These are phyloP conservation scores for Sanguinoderma infundibulare DNA, from an alignment of 1,284 basidiomycete genomes.

Conservation along the genomic window DNA sequence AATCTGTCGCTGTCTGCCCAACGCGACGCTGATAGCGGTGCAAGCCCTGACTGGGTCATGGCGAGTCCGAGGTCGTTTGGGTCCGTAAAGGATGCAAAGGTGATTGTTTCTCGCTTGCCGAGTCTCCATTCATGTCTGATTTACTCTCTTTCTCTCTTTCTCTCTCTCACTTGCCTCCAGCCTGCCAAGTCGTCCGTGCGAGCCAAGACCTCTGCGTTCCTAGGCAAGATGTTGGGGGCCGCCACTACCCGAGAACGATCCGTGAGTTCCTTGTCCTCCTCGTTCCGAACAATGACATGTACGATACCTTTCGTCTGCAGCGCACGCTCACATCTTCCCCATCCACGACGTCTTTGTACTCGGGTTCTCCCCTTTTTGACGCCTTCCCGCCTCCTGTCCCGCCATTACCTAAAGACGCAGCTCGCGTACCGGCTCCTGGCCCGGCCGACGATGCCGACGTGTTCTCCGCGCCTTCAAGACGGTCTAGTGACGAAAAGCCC, in stretches of 20 bases:
- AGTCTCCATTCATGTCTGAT: neutral
- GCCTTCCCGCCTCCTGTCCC: conserved; percentile 73
- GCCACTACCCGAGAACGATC: conserved; percentile 68
- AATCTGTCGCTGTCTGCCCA: conserved; percentile 19
- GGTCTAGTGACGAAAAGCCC: conserved; percentile 50
- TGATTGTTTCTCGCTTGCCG: conserved; percentile 44
- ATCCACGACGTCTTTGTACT: conserved; percentile 39
- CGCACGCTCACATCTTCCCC: conserved; percentile 50
- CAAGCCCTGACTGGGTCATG: conserved; percentile 57
- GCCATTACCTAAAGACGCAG: conserved; percentile 58
- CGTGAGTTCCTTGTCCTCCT: conserved; percentile 47
- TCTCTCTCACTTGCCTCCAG: conserved; percentile 42
- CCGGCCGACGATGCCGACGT: conserved; percentile 56
- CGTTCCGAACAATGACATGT: conserved; percentile 6
- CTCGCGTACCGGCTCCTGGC: conserved; percentile 39
- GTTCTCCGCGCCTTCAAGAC: conserved; percentile 44
- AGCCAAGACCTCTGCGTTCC: conserved; percentile 76
- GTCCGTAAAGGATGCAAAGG: conserved; percentile 45
- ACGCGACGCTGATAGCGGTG: conserved; percentile 14
- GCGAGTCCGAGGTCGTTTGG: conserved; percentile 38
- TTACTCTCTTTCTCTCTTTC: neutral
- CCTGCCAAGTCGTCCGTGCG: conserved; percentile 64
- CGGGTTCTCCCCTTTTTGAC: conserved; percentile 44
- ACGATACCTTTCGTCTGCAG: conserved; percentile 30
- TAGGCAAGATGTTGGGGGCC: conserved; percentile 76